Base-by-base conservation (phyloP, 331 rosid genomes). In the Malus hybrid region DNA sequence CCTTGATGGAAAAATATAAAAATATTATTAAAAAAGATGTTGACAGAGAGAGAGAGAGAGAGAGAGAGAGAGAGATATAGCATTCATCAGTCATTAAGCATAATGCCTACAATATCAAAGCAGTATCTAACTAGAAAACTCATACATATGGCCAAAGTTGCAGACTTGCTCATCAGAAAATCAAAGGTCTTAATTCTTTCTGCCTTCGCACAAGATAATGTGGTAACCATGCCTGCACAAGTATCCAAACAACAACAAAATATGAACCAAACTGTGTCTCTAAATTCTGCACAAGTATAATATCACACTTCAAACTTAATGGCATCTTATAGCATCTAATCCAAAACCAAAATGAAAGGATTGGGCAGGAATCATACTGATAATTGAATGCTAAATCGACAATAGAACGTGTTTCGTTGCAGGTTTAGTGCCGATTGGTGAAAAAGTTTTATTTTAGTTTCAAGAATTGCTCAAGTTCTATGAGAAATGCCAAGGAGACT, bases 191-290 rank as follows among this genome's bases (percentile, higher is more conserved):
- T 67, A 81, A 72, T 85, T 85, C 82, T 85, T 85, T 63, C 89
- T 77, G 48, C 89, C 89, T 71, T 85, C 89, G 60, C 60, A 19
- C 73, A 85, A 50, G 79, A 85, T 82, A 16, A 85, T 80, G 63
- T 85, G 89, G 80, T 85, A 85, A 3, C 89, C 89, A 61, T 85
- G 89, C 68, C 89, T 85, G 84, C 77, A 79, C 14, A 55, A 10
- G 18, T 39, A 10, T 66, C 53, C 42, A 68, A 65, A 34, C 57
- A 46, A 70, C 20, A 24, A 57, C n/a, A 46, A 15, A 64, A 39
- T 32, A 65, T 16, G 57, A 16, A 52, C 33, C 60, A 24, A 32
- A 56, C 18, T 5, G 29, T 22, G 26, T 53, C 26, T 11, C 15
- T 5, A 24, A n/a, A 46, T 7, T 52, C 20, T 2, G 56, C 56